phyloP scores from a whole-genome alignment of 768 basidiomycete species.

The Galerina marginata region DNA sequence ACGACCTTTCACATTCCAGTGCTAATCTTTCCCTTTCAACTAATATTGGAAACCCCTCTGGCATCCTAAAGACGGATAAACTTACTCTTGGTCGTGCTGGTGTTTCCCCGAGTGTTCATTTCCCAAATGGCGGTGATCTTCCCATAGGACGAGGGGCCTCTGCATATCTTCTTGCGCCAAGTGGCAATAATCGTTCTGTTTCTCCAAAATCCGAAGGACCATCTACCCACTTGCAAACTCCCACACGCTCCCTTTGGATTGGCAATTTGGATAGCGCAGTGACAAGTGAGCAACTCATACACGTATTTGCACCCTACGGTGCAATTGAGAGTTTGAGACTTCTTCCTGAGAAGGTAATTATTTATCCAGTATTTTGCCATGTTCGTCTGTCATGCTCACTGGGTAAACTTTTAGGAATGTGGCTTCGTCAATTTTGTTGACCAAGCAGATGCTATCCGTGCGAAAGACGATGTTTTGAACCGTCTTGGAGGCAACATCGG shows the following conservation, averaged over 20 bases:
- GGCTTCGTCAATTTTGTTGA: constrained; percentile 99
- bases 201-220: constrained; percentile 82
- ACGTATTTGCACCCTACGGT: constrained; percentile 95
- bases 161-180: constrained; percentile 74
- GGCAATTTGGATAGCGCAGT: constrained; percentile 96
- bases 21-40: constrained; percentile 44
- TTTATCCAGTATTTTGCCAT: constrained; percentile 10
- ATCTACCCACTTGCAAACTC: constrained; percentile 83
- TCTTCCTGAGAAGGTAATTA: constrained; percentile 90
- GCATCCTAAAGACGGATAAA: constrained; percentile 71
- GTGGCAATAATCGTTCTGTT: constrained; percentile 72
- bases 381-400: neutral
- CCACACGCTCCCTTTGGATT: constrained; percentile 97
- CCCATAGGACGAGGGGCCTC: constrained; percentile 55
- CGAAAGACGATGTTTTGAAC: constrained; percentile 97
- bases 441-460: constrained; percentile 92
- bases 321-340: constrained; percentile 95
- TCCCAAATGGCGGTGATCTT: constrained; percentile 63
- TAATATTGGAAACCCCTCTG: constrained; percentile 46
- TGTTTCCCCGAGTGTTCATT: constrained; percentile 65
- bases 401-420: constrained; percentile 70
- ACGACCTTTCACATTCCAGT: constrained; percentile 54
- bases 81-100: constrained; percentile 47
- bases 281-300: constrained; percentile 92
- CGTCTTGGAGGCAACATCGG: constrained; percentile 93